A percentile compares a stretch with the other conserved stretches of the same genome.
Evolutionary conservation across 139 green algal species (phyloP).

Genomic region (Ettlia oleoabundans): DNA sequence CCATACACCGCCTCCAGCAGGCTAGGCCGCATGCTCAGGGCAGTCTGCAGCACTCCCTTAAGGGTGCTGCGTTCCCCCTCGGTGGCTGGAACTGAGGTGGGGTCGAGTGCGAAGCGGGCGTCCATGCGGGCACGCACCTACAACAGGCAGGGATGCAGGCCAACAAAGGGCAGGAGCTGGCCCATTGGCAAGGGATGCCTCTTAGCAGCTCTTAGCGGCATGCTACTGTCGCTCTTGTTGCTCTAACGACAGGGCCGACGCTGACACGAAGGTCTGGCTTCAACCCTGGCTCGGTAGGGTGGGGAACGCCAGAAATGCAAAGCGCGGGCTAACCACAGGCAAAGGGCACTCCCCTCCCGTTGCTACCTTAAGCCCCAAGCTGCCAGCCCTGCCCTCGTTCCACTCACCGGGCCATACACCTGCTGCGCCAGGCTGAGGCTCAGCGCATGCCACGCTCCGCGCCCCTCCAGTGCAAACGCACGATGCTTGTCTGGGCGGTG

Average conservation of each 20-base stretch:
- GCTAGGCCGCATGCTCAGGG: constrained; percentile 56
- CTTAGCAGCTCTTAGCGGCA: too few relatives aligned
- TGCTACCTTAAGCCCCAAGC: too few relatives aligned
- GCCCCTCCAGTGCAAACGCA: constrained; percentile 73
- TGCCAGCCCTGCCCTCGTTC: background rate
- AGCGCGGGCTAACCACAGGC: too few relatives aligned
- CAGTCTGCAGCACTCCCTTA: constrained; percentile 46
- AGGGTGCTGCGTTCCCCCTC: constrained; percentile 48
- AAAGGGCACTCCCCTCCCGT: too few relatives aligned
- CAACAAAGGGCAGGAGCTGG: too few relatives aligned
- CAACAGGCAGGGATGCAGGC: too few relatives aligned
- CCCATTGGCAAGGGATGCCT: too few relatives aligned
- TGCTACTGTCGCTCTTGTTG: too few relatives aligned
- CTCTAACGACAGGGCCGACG: too few relatives aligned
- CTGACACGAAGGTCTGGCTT: too few relatives aligned
- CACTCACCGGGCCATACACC: constrained; percentile 66
- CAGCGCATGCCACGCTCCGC: constrained; percentile 73
- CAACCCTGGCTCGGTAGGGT: too few relatives aligned
- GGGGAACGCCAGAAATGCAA: too few relatives aligned
- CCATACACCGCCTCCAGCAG: constrained; percentile 67
- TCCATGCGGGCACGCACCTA: constrained; percentile 66
- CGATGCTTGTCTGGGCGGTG: constrained; percentile 45
- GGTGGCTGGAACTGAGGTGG: constrained; percentile 39
- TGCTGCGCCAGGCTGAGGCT: constrained; percentile 74
- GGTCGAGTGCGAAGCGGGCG: constrained; percentile 68